A percentile compares a stretch with the other conserved stretches of the same genome.
phyloP scores from a whole-genome alignment of 345 rosid genomes.

The Citrus inodora region DNA sequence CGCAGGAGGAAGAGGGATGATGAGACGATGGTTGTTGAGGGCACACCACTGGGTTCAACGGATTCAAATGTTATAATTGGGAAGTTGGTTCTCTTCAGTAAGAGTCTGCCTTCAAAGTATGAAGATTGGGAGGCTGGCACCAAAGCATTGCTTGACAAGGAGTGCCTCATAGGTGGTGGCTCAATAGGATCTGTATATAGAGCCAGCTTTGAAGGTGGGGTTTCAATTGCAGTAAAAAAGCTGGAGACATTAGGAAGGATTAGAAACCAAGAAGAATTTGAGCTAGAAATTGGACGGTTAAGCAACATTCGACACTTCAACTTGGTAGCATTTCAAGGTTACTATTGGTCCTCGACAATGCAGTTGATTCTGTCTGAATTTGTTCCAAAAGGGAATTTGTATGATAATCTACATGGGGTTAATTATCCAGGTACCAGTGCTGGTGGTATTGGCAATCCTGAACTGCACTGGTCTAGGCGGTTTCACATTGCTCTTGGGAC shows the following conservation, averaged over 20 bases:
- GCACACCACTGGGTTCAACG: constrained; percentile 73
- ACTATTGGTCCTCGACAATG: constrained; percentile 85
- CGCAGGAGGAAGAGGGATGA: constrained; percentile 49
- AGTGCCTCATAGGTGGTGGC: constrained; percentile 78
- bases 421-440: constrained; percentile 59
- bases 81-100: constrained; percentile 90
- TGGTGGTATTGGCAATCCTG: constrained; percentile 57
- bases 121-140: constrained; percentile 98
- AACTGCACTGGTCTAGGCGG: constrained; percentile 76
- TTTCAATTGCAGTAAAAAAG: constrained; percentile 92
- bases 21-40: constrained; percentile 51
- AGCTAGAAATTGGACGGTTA: constrained; percentile 78
- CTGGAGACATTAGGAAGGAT: constrained; percentile 84
- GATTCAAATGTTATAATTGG: constrained; percentile 74
- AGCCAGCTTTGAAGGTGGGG: constrained; percentile 80
- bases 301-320: constrained; percentile 70
- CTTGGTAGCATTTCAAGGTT: constrained; percentile 82
- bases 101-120: constrained; percentile 82
- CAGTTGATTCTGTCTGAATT: constrained; percentile 78
- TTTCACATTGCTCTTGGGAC: constrained; percentile 86
- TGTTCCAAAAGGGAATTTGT: constrained; percentile 69
- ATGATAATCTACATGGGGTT: constrained; percentile 66
- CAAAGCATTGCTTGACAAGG: constrained; percentile 89
- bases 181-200: constrained; percentile 82
- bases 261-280: constrained; percentile 87